These are phyloP conservation scores for Neurospora sp. DNA, from an alignment of 495 filamentous ascomycete genomes.

Conservation along the genomic window DNA sequence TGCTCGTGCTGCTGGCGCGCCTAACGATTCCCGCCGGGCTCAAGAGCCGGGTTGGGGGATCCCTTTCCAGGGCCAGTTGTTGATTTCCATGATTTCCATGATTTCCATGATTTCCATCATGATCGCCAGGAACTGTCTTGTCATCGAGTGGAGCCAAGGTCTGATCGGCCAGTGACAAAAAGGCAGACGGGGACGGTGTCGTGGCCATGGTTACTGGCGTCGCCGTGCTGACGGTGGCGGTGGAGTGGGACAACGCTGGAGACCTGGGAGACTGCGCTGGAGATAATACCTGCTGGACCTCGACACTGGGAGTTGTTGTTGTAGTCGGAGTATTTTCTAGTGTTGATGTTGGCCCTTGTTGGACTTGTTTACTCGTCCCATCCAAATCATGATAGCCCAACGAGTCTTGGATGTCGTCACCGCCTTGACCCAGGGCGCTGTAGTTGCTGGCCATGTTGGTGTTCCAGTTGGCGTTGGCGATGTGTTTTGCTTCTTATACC, in stretches of 20 bases:
- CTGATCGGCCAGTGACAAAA: not conserved
- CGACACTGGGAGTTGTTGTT: not conserved
- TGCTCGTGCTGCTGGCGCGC: not conserved
- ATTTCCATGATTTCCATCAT: not conserved
- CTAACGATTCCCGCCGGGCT: not conserved
- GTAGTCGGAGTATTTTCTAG: not conserved
- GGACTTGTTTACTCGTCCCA: not conserved
- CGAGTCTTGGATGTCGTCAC: not conserved
- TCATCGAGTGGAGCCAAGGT: not conserved
- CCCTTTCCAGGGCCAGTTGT: not conserved
- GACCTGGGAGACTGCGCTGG: not conserved
- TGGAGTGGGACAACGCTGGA: not conserved
- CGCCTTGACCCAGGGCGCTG: not conserved
- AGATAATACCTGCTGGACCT: not conserved
- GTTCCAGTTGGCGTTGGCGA: not conserved
- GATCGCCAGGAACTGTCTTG: not conserved
- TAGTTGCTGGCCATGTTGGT: not conserved
- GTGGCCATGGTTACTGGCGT: not conserved
- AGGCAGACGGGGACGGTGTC: not conserved
- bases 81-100: not conserved
- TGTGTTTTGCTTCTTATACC: not conserved
- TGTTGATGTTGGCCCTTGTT: not conserved
- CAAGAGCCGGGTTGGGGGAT: not conserved
- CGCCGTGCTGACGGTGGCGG: not conserved
- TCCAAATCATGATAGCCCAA: not conserved